A percentile compares a stretch with the other conserved stretches of the same genome.
Evolutionary conservation across 2,329 filamentous ascomycete genomes (phyloP).

Genomic region (Colletotrichum sublineola): DNA sequence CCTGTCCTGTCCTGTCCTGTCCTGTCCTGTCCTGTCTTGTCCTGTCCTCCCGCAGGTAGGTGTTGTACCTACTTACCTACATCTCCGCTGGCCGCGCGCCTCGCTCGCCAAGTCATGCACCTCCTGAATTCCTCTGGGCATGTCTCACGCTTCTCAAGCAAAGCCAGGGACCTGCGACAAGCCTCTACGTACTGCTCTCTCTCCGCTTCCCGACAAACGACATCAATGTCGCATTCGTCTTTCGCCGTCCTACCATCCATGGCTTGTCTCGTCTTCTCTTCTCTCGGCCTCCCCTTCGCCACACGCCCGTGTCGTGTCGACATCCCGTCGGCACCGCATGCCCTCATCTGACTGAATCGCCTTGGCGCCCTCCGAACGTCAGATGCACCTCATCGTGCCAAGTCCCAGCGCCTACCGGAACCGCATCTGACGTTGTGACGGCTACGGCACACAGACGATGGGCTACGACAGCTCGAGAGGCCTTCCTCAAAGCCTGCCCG

Average conservation of each 20-base stretch:
- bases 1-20: neutral
- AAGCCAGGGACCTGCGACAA: constrained; percentile 34
- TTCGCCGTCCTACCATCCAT: neutral
- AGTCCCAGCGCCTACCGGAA: constrained; percentile 24
- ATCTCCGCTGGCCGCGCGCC: constrained; percentile 8
- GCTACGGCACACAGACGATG: neutral
- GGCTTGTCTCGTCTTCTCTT: constrained; percentile 2
- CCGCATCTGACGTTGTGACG: constrained; percentile 24
- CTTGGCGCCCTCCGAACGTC: constrained; percentile 35
- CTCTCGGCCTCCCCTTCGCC: neutral
- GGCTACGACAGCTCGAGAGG: neutral
- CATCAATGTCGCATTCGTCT: neutral
- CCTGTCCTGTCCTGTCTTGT: no score
- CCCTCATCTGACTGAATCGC: constrained; percentile 12
- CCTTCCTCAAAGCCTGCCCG: constrained; percentile 6
- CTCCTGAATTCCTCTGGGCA: constrained; percentile 36
- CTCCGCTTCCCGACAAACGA: neutral
- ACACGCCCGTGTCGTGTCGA: constrained; percentile 7
- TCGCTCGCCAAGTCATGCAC: constrained; percentile 36
- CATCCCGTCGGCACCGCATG: constrained; percentile 30
- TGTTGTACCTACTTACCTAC: no score
- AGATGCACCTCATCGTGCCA: constrained; percentile 29
- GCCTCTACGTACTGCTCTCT: neutral
- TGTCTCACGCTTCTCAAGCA: constrained; percentile 29
- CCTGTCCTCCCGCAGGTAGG: no score